Evolutionary conservation across 208 protist species (phyloP).

Genomic region (Trypanosoma cruzi): DNA sequence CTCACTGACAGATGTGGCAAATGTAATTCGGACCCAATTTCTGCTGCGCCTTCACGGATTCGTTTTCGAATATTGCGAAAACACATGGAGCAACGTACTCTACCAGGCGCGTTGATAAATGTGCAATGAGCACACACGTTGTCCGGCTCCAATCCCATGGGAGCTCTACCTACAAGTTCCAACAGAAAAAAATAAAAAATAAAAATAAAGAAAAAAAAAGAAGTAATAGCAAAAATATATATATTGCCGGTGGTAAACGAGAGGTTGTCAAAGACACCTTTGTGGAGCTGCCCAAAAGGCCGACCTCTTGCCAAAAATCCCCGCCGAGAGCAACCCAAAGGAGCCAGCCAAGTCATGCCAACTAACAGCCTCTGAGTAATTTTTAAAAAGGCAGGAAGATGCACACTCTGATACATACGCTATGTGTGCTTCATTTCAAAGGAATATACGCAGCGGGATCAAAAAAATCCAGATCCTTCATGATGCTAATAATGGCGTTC

Average conservation of each 20-base stretch:
- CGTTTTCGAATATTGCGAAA: constrained; percentile 39
- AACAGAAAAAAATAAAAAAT: constrained; percentile 24
- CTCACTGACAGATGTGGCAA: neutral
- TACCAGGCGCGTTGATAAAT: constrained; percentile 46
- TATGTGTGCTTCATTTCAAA: constrained; percentile 53
- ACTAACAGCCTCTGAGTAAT: neutral
- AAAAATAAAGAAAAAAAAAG: constrained; percentile 12
- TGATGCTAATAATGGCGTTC: constrained; percentile 49
- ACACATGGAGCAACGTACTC: constrained; percentile 61
- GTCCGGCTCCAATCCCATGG: neutral
- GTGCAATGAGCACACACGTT: constrained; percentile 63
- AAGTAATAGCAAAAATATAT: too few relatives aligned
- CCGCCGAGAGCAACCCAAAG: neutral
- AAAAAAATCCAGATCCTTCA: constrained; percentile 46
- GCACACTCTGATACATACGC: neutral
- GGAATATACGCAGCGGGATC: constrained; percentile 42
- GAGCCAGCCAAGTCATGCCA: neutral
- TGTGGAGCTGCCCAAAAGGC: too few relatives aligned
- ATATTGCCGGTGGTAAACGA: neutral
- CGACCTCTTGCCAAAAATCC: too few relatives aligned
- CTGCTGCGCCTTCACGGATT: neutral
- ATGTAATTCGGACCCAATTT: neutral
- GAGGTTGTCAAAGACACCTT: neutral
- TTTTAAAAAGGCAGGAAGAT: neutral
- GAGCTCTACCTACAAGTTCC: neutral